These are phyloP conservation scores for Neonectria hederae DNA, from an alignment of 2,329 filamentous ascomycete genomes.

Conservation along the genomic window DNA sequence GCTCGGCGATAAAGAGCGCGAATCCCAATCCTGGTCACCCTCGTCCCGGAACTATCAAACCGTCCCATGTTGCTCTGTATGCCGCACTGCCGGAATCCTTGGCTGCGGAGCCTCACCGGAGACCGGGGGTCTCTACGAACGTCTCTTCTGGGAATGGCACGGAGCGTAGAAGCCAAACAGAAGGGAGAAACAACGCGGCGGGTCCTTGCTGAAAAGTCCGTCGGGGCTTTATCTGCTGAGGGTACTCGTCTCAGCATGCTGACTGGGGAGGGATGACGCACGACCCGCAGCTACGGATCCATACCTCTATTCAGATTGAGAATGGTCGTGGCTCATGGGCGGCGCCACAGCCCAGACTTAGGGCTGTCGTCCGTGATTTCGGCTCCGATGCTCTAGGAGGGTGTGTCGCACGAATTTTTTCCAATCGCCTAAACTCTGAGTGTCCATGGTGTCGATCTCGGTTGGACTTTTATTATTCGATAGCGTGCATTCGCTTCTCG, in stretches of 20 bases:
- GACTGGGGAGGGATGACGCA: conserved; percentile 6
- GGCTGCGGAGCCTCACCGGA: conserved; percentile 1
- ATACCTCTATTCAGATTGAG: background rate
- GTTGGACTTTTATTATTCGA: background rate
- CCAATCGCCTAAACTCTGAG: background rate
- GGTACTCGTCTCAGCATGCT: conserved; percentile 4
- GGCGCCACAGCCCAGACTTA: background rate
- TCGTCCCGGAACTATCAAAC: conserved; percentile 7
- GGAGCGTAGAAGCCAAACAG: background rate
- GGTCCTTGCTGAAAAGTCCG: conserved; percentile 27
- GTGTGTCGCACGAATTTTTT: background rate
- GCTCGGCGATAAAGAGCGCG: conserved; percentile 10
- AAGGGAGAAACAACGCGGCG: background rate
- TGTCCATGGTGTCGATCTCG: background rate
- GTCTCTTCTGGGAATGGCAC: conserved; percentile 1
- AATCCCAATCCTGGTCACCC: conserved; percentile 25
- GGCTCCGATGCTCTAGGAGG: conserved; percentile 8
- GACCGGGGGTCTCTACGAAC: conserved; percentile 3
- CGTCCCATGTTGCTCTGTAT: conserved; percentile 7
- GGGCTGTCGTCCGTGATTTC: conserved; percentile 14
- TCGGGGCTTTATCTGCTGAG: conserved; percentile 22
- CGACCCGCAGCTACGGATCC: background rate
- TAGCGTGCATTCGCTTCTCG: background rate
- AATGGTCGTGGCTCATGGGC: background rate
- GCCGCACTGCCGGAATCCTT: conserved; percentile 10